Evolutionary conservation across 768 basidiomycete species (phyloP).

Genomic region (Antrodiella citrinella): DNA sequence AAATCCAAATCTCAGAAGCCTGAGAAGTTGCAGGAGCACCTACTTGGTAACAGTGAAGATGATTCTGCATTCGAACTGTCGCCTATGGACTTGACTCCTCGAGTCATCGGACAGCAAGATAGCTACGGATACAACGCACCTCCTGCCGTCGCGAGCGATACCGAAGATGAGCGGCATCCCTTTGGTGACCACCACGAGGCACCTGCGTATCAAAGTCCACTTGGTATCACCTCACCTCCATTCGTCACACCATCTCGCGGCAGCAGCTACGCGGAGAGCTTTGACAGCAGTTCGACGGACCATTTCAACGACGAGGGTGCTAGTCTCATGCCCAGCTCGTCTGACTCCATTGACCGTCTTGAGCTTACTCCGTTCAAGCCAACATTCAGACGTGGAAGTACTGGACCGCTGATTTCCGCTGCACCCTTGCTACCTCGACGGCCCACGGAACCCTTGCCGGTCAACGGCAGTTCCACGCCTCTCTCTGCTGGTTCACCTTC

Average conservation of each 20-base stretch:
- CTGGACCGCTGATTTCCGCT: background rate
- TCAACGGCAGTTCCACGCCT: constrained; percentile 4
- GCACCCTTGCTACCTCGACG: constrained; percentile 5
- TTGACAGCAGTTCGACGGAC: constrained; percentile 30
- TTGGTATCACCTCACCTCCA: constrained; percentile 16
- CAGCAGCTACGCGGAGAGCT: constrained; percentile 33
- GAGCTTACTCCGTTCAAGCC: constrained; percentile 10
- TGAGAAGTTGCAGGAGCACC: background rate
- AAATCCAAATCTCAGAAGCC: background rate
- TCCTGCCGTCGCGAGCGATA: constrained; percentile 18
- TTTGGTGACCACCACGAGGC: constrained; percentile 35
- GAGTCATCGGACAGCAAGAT: background rate
- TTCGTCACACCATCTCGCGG: constrained; percentile 15
- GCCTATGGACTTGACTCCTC: background rate
- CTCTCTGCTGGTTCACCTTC: background rate
- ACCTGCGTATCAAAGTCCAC: constrained; percentile 33
- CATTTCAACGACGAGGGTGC: constrained; percentile 12
- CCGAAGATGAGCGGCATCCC: constrained; percentile 40
- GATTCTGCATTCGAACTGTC: background rate
- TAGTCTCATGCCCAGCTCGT: constrained; percentile 8
- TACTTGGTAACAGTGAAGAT: constrained; percentile 1
- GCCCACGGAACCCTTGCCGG: constrained; percentile 7
- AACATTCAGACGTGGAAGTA: constrained; percentile 5
- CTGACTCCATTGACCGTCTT: background rate
- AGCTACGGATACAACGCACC: constrained; percentile 6